Evolutionary conservation across 176 grass and related monocot species (phyloP).

Genomic region (Triticum dicoccoides): DNA sequence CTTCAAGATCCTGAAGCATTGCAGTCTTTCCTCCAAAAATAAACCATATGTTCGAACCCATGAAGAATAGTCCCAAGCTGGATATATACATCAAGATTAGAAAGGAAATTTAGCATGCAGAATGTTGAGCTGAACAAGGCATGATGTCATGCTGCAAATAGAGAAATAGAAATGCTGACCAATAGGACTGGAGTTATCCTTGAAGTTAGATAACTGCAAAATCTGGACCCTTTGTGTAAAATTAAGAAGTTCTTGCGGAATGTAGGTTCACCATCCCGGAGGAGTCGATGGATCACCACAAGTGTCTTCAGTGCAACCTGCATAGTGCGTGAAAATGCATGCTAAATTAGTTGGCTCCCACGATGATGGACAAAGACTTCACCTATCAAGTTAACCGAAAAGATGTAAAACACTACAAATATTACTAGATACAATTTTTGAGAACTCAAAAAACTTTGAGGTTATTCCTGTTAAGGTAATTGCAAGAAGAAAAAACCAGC

Average conservation of each 20-base stretch:
- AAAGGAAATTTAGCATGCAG: background rate
- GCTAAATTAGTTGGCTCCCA: slow-evolving; percentile 18
- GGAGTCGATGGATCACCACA: slow-evolving; percentile 92
- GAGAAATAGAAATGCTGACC: slow-evolving; percentile 49
- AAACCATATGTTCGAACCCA: slow-evolving; percentile 88
- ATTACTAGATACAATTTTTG: background rate
- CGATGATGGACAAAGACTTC: background rate
- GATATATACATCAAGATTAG: slow-evolving; percentile 17
- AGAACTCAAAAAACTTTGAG: background rate
- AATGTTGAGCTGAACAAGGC: background rate
- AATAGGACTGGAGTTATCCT: slow-evolving; percentile 90
- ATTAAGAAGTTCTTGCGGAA: slow-evolving; percentile 82
- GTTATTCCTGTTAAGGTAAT: background rate
- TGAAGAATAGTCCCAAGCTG: slow-evolving; percentile 95
- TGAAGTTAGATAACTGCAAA: slow-evolving; percentile 94
- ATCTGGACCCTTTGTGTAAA: slow-evolving; percentile 82
- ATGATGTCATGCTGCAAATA: background rate
- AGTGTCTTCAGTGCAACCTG: slow-evolving; percentile 92
- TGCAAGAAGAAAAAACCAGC: background rate
- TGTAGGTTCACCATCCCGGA: slow-evolving; percentile 83
- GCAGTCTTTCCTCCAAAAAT: slow-evolving; percentile 92
- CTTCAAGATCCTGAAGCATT: slow-evolving; percentile 91
- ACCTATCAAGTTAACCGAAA: background rate
- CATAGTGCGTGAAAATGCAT: slow-evolving; percentile 25
- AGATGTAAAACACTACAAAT: slow-evolving; percentile 8